These are phyloP conservation scores for Pulveroboletus ravenelii DNA, from an alignment of 768 basidiomycete species.

Conservation along the genomic window DNA sequence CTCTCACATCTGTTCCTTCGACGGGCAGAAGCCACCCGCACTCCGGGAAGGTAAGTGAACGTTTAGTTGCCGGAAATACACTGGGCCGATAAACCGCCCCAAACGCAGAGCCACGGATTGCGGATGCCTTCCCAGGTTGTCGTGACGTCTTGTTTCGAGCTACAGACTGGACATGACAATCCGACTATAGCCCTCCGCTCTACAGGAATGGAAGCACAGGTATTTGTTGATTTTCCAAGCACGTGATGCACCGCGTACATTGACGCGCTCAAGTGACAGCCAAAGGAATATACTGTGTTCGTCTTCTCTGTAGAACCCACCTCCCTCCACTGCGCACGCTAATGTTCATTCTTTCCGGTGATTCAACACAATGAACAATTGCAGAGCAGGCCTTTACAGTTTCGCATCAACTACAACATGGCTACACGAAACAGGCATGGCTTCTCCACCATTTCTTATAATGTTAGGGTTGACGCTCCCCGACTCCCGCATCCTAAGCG, in stretches of 20 bases:
- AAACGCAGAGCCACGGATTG: no score
- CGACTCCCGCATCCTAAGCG: constrained; percentile 24
- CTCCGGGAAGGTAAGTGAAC: no score
- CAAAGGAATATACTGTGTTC: constrained; percentile 2
- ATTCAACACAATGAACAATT: constrained; percentile 18
- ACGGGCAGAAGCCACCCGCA: no score
- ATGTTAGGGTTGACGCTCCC: constrained; percentile 22
- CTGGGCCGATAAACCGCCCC: not conserved
- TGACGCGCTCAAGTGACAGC: not conserved
- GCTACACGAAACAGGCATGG: constrained; percentile 19
- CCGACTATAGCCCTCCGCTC: no score
- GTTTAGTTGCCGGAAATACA: not conserved
- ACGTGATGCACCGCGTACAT: constrained; percentile 21
- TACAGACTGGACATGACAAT: not conserved
- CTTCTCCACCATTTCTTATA: constrained; percentile 24
- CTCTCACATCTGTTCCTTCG: no score
- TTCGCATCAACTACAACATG: constrained; percentile 18
- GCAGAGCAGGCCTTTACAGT: constrained; percentile 27
- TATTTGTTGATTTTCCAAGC: constrained; percentile 11
- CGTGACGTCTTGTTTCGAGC: no score
- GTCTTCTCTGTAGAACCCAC: not conserved
- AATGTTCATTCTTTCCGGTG: constrained; percentile 2
- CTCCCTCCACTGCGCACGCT: not conserved
- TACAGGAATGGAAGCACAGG: no score
- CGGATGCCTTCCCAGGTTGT: not conserved